phyloP scores from a whole-genome alignment of 257 asterid species.

The Thymus mandschuricus region DNA sequence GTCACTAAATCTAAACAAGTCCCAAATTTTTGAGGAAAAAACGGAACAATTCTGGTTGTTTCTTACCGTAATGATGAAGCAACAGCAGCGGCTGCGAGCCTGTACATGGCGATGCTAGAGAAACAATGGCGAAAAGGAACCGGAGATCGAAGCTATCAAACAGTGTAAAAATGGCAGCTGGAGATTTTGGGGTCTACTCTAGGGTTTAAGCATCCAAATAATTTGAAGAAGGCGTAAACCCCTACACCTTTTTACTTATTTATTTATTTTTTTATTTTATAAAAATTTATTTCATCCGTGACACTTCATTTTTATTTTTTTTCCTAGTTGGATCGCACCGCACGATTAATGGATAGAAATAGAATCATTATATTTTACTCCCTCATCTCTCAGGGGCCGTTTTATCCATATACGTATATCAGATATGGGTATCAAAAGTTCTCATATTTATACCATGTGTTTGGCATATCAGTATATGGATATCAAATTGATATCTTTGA shows the following conservation, averaged over 20 bases:
- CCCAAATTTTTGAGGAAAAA: neutral
- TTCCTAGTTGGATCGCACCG: too few species aligned
- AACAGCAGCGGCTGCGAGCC: slow-evolving; percentile 59
- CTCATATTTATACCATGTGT: too few species aligned
- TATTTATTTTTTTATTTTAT: too few species aligned
- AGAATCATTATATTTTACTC: too few species aligned
- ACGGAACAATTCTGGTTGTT: neutral
- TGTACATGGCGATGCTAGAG: slow-evolving; percentile 49
- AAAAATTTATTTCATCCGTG: too few species aligned
- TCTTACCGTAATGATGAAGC: slow-evolving; percentile 73
- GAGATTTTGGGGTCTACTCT: slow-evolving; percentile 24
- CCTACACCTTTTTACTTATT: neutral
- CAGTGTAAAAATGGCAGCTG: neutral
- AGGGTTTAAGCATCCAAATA: slow-evolving; percentile 47
- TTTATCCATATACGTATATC: too few species aligned
- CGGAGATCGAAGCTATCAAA: neutral
- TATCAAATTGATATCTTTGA: too few species aligned
- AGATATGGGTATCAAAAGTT: too few species aligned
- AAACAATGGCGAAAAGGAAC: neutral
- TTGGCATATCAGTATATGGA: too few species aligned
- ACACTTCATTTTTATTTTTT: too few species aligned
- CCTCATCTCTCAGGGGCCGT: too few species aligned
- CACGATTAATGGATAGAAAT: too few species aligned
- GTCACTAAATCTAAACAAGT: neutral
- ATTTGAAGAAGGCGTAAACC: slow-evolving; percentile 22